These are phyloP conservation scores for Suillus variegatus DNA, from an alignment of 768 basidiomycete genomes.

Conservation along the genomic window DNA sequence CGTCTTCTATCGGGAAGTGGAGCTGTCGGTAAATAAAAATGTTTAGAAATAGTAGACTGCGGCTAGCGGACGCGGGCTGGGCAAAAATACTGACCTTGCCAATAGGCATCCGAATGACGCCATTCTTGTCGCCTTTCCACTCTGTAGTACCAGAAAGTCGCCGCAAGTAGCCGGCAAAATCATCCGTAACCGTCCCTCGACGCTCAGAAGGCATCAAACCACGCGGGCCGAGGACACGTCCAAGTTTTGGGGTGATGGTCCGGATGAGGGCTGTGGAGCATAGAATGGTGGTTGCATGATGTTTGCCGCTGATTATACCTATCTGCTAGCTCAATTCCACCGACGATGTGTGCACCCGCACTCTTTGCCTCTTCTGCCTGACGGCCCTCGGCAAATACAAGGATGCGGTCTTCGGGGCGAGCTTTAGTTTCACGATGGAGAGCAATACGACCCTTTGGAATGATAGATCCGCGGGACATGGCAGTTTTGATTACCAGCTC, in stretches of 20 bases:
- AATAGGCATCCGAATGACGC: constrained; percentile 81
- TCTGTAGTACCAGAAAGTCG: constrained; percentile 81
- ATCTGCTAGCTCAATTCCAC: constrained; percentile 88
- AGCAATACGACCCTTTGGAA: constrained; percentile 88
- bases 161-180: constrained; percentile 79
- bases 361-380: constrained; percentile 79
- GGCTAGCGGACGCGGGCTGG: not conserved
- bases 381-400: constrained; percentile 92
- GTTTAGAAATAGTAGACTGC: constrained; percentile 2
- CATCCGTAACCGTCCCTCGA: constrained; percentile 92
- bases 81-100: constrained; percentile 56
- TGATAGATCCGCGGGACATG: constrained; percentile 73
- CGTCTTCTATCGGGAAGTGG: constrained; percentile 71
- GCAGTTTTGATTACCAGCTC: constrained; percentile 82
- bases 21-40: constrained; percentile 46
- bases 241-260: constrained; percentile 78
- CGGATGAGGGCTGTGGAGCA: constrained; percentile 80
- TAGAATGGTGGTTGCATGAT: constrained; percentile 82
- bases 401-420: constrained; percentile 69
- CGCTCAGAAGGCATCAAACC: constrained; percentile 96
- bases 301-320: constrained; percentile 68
- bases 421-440: constrained; percentile 81
- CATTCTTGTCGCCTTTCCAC: constrained; percentile 90
- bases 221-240: constrained; percentile 79
- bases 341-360: constrained; percentile 90